Conservation (phyloP, 805 yeast genomes). For the Dipodascus geniculatus region DNA sequence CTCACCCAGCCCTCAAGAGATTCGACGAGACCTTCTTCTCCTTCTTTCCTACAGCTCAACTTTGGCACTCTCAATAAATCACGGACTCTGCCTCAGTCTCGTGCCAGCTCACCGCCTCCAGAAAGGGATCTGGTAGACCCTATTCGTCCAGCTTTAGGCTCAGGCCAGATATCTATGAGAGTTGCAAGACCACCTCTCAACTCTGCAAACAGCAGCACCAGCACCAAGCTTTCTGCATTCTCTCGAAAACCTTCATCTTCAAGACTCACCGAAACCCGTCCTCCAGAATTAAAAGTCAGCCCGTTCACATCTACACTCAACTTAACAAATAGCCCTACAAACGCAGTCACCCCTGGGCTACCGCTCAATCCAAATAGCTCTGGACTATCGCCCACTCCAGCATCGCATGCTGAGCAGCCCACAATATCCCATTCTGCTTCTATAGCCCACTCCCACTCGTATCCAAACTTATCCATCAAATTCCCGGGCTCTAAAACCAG, state of each 20-base stretch:
- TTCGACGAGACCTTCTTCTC: neutral
- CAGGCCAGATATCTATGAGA: slow-evolving; percentile 3
- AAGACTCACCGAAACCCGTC: slow-evolving; percentile 3
- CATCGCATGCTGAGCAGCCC: too few species aligned
- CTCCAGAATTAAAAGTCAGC: neutral
- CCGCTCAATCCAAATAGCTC: neutral
- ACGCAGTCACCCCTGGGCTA: neutral
- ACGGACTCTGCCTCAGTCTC: slow-evolving; percentile 5
- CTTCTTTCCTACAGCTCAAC: neutral
- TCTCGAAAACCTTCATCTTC: slow-evolving; percentile 1
- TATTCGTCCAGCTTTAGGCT: neutral
- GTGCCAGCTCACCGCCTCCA: slow-evolving; percentile 6
- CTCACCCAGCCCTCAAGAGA: neutral
- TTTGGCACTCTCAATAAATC: neutral
- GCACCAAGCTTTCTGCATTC: neutral
- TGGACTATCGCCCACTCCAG: too few species aligned
- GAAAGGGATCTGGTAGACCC: neutral
- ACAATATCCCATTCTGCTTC: too few species aligned
- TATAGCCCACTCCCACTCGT: too few species aligned
- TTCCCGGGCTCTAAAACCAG: neutral
- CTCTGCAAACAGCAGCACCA: slow-evolving; percentile 1
- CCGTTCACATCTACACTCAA: too few species aligned
- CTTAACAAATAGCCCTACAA: neutral
- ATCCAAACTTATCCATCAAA: too few species aligned
- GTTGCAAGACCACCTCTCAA: slow-evolving; percentile 2